These are phyloP conservation scores for Colletotrichum sidae DNA, from an alignment of 2,329 filamentous ascomycete species.

Conservation along the genomic window DNA sequence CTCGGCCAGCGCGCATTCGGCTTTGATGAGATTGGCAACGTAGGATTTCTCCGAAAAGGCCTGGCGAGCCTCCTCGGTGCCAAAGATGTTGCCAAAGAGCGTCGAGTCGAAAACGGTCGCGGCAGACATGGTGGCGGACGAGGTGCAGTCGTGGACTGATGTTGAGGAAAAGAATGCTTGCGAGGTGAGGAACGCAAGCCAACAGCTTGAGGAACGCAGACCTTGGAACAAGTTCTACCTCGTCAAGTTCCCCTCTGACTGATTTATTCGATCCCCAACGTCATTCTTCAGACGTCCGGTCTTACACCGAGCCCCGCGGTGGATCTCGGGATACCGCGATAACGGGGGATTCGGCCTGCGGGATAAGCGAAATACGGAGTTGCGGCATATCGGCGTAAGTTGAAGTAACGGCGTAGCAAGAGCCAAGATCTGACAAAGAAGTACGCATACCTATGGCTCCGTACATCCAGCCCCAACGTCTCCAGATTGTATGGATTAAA, in stretches of 20 bases:
- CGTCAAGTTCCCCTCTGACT: background rate
- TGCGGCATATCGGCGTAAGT: conserved; percentile 26
- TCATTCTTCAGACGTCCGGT: conserved; percentile 4
- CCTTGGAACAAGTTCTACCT: background rate
- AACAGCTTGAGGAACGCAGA: too few species aligned
- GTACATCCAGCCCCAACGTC: conserved; percentile 1
- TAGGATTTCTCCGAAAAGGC: conserved; percentile 63
- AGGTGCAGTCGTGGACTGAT: background rate
- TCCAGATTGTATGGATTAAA: background rate
- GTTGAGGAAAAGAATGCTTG: background rate
- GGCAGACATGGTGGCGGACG: conserved; percentile 37
- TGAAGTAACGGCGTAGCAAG: conserved; percentile 31
- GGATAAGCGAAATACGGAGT: conserved; percentile 19
- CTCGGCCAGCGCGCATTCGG: conserved; percentile 62
- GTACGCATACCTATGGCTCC: conserved; percentile 7
- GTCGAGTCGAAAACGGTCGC: conserved; percentile 57
- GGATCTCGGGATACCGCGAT: conserved; percentile 27
- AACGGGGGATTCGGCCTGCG: conserved; percentile 7
- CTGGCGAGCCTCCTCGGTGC: conserved; percentile 62
- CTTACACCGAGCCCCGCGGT: conserved; percentile 21
- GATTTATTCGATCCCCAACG: conserved; percentile 10
- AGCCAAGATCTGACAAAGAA: conserved; percentile 16
- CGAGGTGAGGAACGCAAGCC: background rate
- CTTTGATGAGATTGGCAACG: conserved; percentile 60
- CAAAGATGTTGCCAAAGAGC: conserved; percentile 63